Evolutionary conservation across 177 flowering plant species (phyloP), one percentile per base, ranked within the genome.

Genomic region (Vitis hybrid): DNA sequence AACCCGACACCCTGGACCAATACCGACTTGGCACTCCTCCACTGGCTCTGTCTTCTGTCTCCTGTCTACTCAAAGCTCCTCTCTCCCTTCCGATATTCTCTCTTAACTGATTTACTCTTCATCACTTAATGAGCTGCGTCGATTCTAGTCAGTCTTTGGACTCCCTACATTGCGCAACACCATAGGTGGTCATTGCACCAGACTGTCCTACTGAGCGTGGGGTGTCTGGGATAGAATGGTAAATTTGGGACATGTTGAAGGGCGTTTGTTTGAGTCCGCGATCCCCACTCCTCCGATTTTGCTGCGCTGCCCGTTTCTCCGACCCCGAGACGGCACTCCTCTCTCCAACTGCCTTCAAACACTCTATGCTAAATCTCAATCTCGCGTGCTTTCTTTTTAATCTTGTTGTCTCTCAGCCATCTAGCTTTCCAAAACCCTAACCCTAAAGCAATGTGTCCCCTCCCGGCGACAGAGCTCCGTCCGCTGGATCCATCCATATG

Each of bases 401-500:
- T 49, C 51, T 54, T 30, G 14, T 24, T 58, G 54, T 63, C 64
- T 16, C 49, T 67, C 32, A 66, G n/a, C 27, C 5, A 13, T 2
- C 46, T 14, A 8, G 16, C 27, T 11, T 54, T 16, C 2, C 50
- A 24, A 11, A 74, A 71, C 70, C 70, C 65, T 60, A 52, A 6
- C 58, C 58, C 75, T 64, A 19, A 19, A 1, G 72, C 73, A 65
- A 46, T 24, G 27, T 24, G 27, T 24, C 27, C 62, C n/a, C 32
- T 62, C 9, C 58, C 56, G 70, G 6, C 64, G 49, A 2, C 70
- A 12, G 61, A 68, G 56, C 73, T 55, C 35, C 70, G 67, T 56
- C 66, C n/a, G 2, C 65, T 91, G 7, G 89, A 90, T 69, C 79
- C 85, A 1, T 30, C 56, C 6, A 54, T 92, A 57, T 93, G 98